phyloP scores from a whole-genome alignment of 106 monocot genomes.

The Apostasia shenzhenica region DNA sequence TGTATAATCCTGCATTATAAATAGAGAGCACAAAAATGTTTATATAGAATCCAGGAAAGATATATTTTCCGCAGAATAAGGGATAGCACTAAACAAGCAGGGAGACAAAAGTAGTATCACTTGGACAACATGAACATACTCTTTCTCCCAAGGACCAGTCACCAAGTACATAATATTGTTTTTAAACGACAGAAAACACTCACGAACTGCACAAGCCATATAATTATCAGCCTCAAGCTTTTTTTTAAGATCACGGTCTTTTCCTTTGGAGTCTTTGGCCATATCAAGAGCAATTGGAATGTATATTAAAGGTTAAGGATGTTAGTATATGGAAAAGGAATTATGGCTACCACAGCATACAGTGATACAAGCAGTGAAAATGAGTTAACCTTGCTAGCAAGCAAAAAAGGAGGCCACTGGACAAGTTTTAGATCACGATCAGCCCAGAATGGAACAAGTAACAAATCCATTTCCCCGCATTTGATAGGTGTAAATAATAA shows the following conservation, averaged over 20 bases:
- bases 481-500: neutral
- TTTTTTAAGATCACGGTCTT: constrained; percentile 76
- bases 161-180: constrained; percentile 70
- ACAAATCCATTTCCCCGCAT: constrained; percentile 77
- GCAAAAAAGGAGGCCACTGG: constrained; percentile 96
- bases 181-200: constrained; percentile 76
- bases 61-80: too few species aligned
- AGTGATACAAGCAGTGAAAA: neutral
- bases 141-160: constrained; percentile 44
- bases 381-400: constrained; percentile 79
- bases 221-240: constrained; percentile 64
- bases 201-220: constrained; percentile 76
- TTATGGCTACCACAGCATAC: neutral
- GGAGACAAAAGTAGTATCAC: too few species aligned
- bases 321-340: neutral
- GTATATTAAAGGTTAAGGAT: constrained; percentile 12
- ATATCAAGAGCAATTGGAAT: constrained; percentile 92
- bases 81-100: too few species aligned
- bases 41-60: too few species aligned
- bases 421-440: constrained; percentile 58
- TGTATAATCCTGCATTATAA: constrained; percentile 46
- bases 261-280: constrained; percentile 77
- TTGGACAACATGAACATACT: constrained; percentile 18
- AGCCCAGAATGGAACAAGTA: constrained; percentile 89
- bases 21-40: too few species aligned